Percentiles rank a stretch among this genome's conserved stretches.
Evolutionary conservation across 2,329 filamentous ascomycete genomes (phyloP).

Genomic region (Ceratocystis papillata): DNA sequence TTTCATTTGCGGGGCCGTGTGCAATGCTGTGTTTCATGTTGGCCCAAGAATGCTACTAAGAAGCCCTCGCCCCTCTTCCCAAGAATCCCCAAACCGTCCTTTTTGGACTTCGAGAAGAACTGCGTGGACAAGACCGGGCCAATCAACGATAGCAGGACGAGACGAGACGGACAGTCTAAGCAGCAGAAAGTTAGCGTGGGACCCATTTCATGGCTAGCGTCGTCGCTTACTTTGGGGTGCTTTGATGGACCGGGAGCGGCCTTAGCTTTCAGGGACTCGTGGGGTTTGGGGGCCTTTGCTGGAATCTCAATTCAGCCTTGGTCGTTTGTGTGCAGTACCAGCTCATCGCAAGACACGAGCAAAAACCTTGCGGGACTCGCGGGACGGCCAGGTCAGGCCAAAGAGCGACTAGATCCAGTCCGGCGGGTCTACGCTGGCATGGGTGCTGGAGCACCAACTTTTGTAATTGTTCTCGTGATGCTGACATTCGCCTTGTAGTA

Average conservation of each 20-base stretch:
- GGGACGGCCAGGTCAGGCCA: not conserved
- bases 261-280: constrained; percentile 3
- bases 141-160: not conserved
- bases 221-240: not conserved
- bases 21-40: not conserved
- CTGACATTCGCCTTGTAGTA: not conserved
- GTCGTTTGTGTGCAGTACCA: not conserved
- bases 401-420: not conserved
- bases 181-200: no score
- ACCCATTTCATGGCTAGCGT: not conserved
- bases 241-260: constrained; percentile 6
- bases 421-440: not conserved
- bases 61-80: not conserved
- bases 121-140: not conserved
- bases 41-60: not conserved
- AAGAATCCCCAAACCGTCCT: no score
- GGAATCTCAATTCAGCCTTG: not conserved
- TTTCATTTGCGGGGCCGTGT: not conserved
- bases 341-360: not conserved
- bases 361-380: not conserved
- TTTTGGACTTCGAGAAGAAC: constrained; percentile 2
- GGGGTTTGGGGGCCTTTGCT: not conserved
- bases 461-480: not conserved
- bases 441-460: not conserved
- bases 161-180: not conserved